Conservation (phyloP, 1,284 basidiomycete species). For the Cryptococcus jaspeensis region DNA sequence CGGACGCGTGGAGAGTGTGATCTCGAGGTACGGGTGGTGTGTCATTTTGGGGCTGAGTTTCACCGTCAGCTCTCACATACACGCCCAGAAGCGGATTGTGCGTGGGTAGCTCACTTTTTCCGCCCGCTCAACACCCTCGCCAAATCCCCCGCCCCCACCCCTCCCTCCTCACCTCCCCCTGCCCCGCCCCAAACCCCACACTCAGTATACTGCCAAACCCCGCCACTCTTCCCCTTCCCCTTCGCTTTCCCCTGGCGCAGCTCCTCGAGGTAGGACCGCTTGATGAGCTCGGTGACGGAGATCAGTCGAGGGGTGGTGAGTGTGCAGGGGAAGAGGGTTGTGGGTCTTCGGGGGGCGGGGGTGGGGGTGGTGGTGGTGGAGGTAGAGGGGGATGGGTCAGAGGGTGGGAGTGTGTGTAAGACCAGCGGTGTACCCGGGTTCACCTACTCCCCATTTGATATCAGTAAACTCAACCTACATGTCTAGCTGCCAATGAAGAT, state of each 20-base stretch:
- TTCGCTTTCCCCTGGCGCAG: not conserved
- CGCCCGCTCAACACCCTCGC: conserved; percentile 52
- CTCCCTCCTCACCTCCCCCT: conserved; percentile 44
- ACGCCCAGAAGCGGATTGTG: not conserved
- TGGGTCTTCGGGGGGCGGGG: conserved; percentile 1
- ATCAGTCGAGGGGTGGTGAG: conserved; percentile 65
- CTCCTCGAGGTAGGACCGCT: conserved; percentile 62
- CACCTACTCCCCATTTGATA: conserved; percentile 51
- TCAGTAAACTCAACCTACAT: not conserved
- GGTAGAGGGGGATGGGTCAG: conserved; percentile 8
- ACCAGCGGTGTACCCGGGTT: conserved; percentile 60
- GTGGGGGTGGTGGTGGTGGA: conserved; percentile 13
- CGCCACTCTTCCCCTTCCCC: conserved; percentile 34
- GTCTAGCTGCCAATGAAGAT: not conserved
- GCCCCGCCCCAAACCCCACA: conserved; percentile 52
- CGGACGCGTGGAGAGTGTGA: conserved; percentile 62
- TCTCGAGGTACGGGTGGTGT: conserved; percentile 69
- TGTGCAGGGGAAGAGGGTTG: conserved; percentile 48
- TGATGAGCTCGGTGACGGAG: conserved; percentile 77
- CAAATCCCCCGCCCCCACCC: conserved; percentile 49
- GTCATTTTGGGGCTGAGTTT: conserved; percentile 60
- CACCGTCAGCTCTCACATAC: conserved; percentile 1
- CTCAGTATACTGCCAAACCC: conserved; percentile 76
- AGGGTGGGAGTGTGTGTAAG: conserved; percentile 65
- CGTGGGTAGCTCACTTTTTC: conserved; percentile 59